Evolutionary conservation across 768 basidiomycete species (phyloP).

Genomic region (Coprinopsis cinerea): DNA sequence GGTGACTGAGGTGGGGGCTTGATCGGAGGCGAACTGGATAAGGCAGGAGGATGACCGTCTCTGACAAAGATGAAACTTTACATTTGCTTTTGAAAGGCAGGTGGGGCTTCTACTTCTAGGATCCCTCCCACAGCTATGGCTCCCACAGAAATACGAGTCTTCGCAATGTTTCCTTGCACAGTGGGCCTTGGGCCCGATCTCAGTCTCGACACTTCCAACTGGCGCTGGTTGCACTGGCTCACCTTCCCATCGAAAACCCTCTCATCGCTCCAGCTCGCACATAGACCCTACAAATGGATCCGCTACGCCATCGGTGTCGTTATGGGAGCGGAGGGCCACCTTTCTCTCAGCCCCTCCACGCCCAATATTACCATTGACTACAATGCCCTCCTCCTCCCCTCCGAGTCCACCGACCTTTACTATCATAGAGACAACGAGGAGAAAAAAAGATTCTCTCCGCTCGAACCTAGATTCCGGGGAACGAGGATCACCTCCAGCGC

Average conservation of each 20-base stretch:
- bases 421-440: conserved; percentile 16
- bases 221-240: conserved; percentile 6
- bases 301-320: conserved; percentile 18
- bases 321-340: conserved; percentile 16
- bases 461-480: conserved; percentile 13
- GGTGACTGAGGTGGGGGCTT: no score
- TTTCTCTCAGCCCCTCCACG: conserved; percentile 10
- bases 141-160: background rate
- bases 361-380: conserved; percentile 13
- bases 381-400: conserved; percentile 6
- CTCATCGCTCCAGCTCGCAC: conserved; percentile 12
- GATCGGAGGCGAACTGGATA: no score
- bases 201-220: conserved; percentile 6
- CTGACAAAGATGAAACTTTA: no score
- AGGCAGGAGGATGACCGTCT: no score
- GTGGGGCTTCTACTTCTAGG: no score
- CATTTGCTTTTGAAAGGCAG: no score
- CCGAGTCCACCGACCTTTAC: conserved; percentile 12
- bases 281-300: conserved; percentile 17
- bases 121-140: no score
- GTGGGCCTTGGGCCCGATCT: conserved; percentile 1
- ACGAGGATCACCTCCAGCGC: conserved; percentile 14
- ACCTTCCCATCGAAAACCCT: conserved; percentile 2
- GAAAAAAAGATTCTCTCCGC: conserved; percentile 16
- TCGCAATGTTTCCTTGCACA: conserved; percentile 8